Percentiles rank a stretch among this genome's conserved stretches.
Conservation (phyloP, 2,329 filamentous ascomycete species). For the Aspergillus uvarum region DNA sequence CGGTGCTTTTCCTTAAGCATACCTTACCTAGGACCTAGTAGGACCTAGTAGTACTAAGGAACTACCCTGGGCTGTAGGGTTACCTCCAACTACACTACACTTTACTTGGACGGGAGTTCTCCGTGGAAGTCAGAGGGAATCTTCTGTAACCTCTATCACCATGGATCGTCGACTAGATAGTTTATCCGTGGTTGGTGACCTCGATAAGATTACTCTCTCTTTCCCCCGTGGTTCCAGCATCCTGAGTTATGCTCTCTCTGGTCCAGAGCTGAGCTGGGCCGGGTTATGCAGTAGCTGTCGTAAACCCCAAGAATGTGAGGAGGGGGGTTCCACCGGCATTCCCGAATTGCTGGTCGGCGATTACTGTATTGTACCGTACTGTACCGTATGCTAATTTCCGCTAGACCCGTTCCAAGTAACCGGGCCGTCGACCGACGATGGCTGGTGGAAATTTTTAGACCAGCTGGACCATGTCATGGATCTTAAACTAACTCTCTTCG, state of each 20-base stretch:
- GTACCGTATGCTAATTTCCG: neutral
- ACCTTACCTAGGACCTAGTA: too few species aligned
- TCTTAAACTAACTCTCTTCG: neutral
- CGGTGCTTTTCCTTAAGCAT: neutral
- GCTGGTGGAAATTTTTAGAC: neutral
- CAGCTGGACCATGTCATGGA: neutral
- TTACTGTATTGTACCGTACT: slow-evolving; percentile 11
- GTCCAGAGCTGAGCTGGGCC: slow-evolving; percentile 8
- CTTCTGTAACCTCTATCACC: neutral
- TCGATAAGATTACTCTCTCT: neutral
- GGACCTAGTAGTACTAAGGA: too few species aligned
- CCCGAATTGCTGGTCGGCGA: slow-evolving; percentile 16
- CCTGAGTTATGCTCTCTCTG: neutral
- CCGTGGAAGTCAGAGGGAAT: neutral
- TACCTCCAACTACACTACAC: neutral
- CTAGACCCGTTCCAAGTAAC: neutral
- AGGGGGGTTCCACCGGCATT: slow-evolving; percentile 17
- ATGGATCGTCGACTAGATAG: neutral
- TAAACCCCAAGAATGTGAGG: slow-evolving; percentile 12
- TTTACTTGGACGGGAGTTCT: neutral
- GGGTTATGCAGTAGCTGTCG: slow-evolving; percentile 17
- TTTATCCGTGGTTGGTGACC: neutral
- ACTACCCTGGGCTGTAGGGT: too few species aligned
- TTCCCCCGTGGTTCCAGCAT: too few species aligned
- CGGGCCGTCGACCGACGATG: neutral